A percentile compares a stretch with the other conserved stretches of the same genome.
phyloP scores from a whole-genome alignment of 164 flowering plant genomes.

The Stephania japonica region DNA sequence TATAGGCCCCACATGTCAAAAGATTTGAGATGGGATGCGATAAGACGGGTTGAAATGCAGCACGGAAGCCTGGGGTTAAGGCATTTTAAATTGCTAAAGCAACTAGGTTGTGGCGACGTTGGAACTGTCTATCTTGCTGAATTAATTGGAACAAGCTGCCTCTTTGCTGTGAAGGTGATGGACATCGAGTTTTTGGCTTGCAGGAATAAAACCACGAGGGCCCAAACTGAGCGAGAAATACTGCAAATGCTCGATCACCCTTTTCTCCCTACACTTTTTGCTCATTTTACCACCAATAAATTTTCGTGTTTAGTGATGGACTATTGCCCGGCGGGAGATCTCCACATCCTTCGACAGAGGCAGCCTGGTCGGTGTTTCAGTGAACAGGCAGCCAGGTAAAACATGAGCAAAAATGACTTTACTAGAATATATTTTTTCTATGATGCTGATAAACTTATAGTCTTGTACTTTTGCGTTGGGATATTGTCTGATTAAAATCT shows the following conservation, averaged over 20 bases:
- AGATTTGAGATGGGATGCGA: conserved; percentile 77
- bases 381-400: conserved; percentile 75
- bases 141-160: conserved; percentile 52
- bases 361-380: conserved; percentile 55
- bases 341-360: conserved; percentile 77
- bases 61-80: conserved; percentile 49
- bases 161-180: conserved; percentile 84
- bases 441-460: no score
- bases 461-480: no score
- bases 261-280: conserved; percentile 76
- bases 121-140: conserved; percentile 84
- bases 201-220: conserved; percentile 59
- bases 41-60: conserved; percentile 44
- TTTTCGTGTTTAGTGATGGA: conserved; percentile 83
- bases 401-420: not conserved
- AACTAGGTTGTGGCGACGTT: conserved; percentile 88
- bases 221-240: conserved; percentile 76
- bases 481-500: no score
- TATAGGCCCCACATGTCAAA: conserved; percentile 88
- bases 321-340: conserved; percentile 87
- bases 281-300: conserved; percentile 62
- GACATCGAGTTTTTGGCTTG: conserved; percentile 59
- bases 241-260: conserved; percentile 86
- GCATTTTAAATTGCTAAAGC: conserved; percentile 66
- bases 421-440: not conserved